phyloP scores from a whole-genome alignment of 2,329 filamentous ascomycete genomes.

The Colletotrichum tamarilloi region DNA sequence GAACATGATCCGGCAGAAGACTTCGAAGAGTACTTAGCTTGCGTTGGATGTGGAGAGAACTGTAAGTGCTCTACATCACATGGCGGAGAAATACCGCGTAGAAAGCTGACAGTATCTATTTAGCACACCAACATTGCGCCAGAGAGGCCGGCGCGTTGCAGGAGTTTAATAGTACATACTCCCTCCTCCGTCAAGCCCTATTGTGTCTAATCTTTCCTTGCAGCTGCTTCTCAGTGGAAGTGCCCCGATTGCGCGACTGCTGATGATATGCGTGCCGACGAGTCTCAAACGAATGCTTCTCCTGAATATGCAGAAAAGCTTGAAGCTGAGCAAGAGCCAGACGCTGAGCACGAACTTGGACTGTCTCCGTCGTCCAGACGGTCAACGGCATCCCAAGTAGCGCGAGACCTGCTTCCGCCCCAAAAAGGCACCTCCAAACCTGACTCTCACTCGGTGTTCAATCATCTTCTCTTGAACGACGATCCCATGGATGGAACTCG shows the following conservation, averaged over 20 bases:
- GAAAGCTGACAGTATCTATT: constrained; percentile 53
- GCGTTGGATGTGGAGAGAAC: constrained; percentile 82
- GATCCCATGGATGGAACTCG: constrained; percentile 82
- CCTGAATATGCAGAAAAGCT: neutral
- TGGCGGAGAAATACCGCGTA: neutral
- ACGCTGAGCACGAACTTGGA: neutral
- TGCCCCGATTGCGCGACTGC: constrained; percentile 58
- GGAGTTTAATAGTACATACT: constrained; percentile 61
- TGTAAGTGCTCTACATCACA: constrained; percentile 67
- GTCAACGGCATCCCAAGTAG: constrained; percentile 72
- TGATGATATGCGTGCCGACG: neutral
- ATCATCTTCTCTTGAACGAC: constrained; percentile 76
- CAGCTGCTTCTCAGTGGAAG: constrained; percentile 59
- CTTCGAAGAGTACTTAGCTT: constrained; percentile 82
- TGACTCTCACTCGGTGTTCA: constrained; percentile 82
- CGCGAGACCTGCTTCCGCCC: constrained; percentile 78
- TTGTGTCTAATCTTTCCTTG: neutral
- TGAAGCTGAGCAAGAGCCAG: neutral
- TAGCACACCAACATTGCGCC: constrained; percentile 93
- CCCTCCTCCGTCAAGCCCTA: constrained; percentile 8
- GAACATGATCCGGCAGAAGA: constrained; percentile 85
- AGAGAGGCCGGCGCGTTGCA: constrained; percentile 70
- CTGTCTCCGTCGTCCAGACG: constrained; percentile 57
- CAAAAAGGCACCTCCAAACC: constrained; percentile 72
- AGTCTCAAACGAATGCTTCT: neutral